These are phyloP conservation scores for Diplodia sapinea DNA, from an alignment of 2,329 filamentous ascomycete species.

Conservation along the genomic window DNA sequence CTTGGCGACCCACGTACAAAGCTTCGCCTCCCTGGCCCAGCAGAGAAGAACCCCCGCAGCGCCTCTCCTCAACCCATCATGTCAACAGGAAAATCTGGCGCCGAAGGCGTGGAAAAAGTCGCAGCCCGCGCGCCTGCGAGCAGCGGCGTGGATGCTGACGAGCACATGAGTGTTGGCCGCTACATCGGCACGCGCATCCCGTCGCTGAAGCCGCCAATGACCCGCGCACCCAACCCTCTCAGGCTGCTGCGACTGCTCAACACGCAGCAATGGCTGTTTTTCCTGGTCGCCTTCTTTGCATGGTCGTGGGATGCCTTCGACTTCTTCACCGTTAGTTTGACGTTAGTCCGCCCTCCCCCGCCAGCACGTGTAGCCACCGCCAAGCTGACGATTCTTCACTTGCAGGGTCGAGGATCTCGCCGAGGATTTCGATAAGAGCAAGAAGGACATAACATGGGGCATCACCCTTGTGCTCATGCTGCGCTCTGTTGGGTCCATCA, in stretches of 20 bases:
- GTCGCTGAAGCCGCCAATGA: slow-evolving; percentile 63
- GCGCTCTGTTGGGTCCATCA: slow-evolving; percentile 63
- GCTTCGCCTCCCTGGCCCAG: slow-evolving; percentile 1
- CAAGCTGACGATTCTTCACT: not conserved
- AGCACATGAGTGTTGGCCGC: slow-evolving; percentile 49
- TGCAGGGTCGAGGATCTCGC: slow-evolving; percentile 56
- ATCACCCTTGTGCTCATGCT: slow-evolving; percentile 61
- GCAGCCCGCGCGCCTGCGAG: not conserved
- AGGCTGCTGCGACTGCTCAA: slow-evolving; percentile 58
- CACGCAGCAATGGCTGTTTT: slow-evolving; percentile 65
- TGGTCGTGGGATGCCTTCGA: slow-evolving; percentile 62
- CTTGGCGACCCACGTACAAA: slow-evolving; percentile 1
- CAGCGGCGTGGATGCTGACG: not conserved
- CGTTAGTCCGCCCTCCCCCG: slow-evolving; percentile 35
- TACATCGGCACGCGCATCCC: slow-evolving; percentile 62
- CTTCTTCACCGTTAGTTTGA: slow-evolving; percentile 67
- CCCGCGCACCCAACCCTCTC: slow-evolving; percentile 60
- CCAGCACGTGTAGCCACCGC: not conserved
- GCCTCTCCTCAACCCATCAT: not conserved
- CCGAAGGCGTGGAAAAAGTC: not conserved
- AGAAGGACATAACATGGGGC: slow-evolving; percentile 66
- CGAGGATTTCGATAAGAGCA: slow-evolving; percentile 59
- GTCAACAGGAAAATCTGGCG: slow-evolving; percentile 10
- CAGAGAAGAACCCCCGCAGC: not conserved
- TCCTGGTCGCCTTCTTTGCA: slow-evolving; percentile 54